These are phyloP conservation scores for Westerdykella ornata DNA, from an alignment of 2,329 filamentous ascomycete genomes.

Conservation along the genomic window DNA sequence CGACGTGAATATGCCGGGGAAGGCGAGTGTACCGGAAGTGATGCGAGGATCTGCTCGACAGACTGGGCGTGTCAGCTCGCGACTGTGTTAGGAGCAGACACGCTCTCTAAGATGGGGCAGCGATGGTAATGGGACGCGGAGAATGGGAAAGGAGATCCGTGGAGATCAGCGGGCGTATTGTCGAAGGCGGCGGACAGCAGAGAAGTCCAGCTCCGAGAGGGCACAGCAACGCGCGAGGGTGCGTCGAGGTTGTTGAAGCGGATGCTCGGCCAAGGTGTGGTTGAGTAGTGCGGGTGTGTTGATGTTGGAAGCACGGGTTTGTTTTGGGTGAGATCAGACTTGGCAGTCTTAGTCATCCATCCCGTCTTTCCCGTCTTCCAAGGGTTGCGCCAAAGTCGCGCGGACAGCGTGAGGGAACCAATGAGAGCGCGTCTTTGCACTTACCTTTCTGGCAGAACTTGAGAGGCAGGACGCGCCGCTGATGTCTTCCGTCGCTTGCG, in stretches of 20 bases:
- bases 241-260: conserved; percentile 9
- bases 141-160: conserved; percentile 24
- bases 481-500: too few species aligned
- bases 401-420: conserved; percentile 27
- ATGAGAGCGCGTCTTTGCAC: conserved; percentile 27
- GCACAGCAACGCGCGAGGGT: conserved; percentile 19
- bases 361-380: too few species aligned
- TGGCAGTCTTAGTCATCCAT: conserved; percentile 19
- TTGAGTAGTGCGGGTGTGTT: conserved; percentile 26
- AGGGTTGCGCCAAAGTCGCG: conserved; percentile 19
- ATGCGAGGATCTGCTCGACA: conserved; percentile 19
- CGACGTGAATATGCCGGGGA: conserved; percentile 7
- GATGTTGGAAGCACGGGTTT: conserved; percentile 29
- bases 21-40: conserved; percentile 20
- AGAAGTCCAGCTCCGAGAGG: conserved; percentile 28
- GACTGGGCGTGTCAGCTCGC: conserved; percentile 20
- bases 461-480: too few species aligned
- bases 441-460: too few species aligned
- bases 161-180: conserved; percentile 19
- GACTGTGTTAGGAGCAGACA: conserved; percentile 27
- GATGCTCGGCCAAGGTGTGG: conserved; percentile 28
- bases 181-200: conserved; percentile 19
- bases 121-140: conserved; percentile 30
- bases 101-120: conserved; percentile 26
- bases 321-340: conserved; percentile 25